Percentiles rank a stretch among this genome's conserved stretches.
These are phyloP conservation scores for Macadamia integrifolia DNA, from an alignment of 164 flowering plant species.

Conservation along the genomic window DNA sequence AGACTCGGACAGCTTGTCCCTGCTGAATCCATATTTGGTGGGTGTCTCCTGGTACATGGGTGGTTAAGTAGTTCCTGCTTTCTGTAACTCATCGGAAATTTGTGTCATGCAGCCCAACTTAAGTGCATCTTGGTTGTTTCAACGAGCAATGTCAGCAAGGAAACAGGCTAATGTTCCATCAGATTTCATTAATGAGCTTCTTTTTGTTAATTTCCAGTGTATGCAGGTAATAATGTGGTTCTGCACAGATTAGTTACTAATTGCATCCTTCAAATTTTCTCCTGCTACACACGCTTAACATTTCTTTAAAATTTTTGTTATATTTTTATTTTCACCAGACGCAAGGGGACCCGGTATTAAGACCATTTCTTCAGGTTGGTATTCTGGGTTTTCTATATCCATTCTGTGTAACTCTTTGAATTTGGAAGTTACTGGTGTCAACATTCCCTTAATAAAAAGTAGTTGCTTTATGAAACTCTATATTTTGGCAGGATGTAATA, in stretches of 20 bases:
- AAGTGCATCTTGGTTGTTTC: constrained; percentile 94
- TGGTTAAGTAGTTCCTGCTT: constrained; percentile 1
- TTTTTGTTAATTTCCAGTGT: constrained; percentile 62
- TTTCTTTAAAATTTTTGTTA: background rate
- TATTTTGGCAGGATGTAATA: constrained; percentile 69
- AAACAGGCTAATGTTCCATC: constrained; percentile 53
- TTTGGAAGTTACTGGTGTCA: too few species aligned
- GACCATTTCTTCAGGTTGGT: constrained; percentile 95
- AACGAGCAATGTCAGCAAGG: constrained; percentile 95
- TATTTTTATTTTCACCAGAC: constrained; percentile 38
- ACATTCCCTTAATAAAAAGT: background rate
- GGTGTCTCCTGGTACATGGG: constrained; percentile 16
- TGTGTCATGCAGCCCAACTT: constrained; percentile 75
- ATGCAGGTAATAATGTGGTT: constrained; percentile 60
- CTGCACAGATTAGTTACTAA: background rate
- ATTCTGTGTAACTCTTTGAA: too few species aligned
- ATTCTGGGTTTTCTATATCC: background rate
- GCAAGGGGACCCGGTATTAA: constrained; percentile 85
- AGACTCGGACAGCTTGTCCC: constrained; percentile 70
- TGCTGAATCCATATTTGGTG: constrained; percentile 93
- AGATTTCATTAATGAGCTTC: constrained; percentile 82
- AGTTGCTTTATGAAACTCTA: constrained; percentile 1
- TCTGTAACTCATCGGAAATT: background rate
- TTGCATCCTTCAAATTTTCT: background rate
- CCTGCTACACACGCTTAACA: background rate